Evolutionary conservation across 805 yeast genomes (phyloP).

Genomic region (Saccharomyces paradoxus): DNA sequence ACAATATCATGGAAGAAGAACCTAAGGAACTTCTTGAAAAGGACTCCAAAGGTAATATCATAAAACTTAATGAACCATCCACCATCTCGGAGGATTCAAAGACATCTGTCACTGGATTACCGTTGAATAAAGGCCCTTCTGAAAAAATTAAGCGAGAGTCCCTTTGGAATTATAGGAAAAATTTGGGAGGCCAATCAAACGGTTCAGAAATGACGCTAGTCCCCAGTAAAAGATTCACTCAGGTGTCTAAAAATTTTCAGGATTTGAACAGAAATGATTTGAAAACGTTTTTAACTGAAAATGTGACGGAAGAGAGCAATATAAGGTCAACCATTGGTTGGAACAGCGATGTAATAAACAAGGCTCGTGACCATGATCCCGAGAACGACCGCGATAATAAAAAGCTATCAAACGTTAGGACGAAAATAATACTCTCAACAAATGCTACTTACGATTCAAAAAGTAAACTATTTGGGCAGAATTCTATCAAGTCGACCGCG

Average conservation of each 20-base stretch:
- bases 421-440: background rate
- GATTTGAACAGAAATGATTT: background rate
- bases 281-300: background rate
- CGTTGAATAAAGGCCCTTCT: slow-evolving; percentile 63
- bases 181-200: slow-evolving; percentile 6
- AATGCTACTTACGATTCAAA: slow-evolving; percentile 12
- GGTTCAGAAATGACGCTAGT: background rate
- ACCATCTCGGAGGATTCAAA: slow-evolving; percentile 38
- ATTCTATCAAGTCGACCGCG: slow-evolving; percentile 10
- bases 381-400: background rate
- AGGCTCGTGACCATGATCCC: background rate
- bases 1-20: background rate
- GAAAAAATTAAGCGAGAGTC: slow-evolving; percentile 49
- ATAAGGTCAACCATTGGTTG: background rate
- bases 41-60: slow-evolving; percentile 16
- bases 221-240: background rate
- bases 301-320: background rate
- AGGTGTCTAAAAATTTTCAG: background rate
- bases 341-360: background rate
- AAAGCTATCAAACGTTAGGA: background rate
- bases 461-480: slow-evolving; percentile 40
- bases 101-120: slow-evolving; percentile 63
- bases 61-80: slow-evolving; percentile 45
- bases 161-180: slow-evolving; percentile 39
- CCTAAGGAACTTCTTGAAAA: slow-evolving; percentile 8